Conservation (phyloP, 352 stramenopile species). For the Thalassiosira livingstoniorum region DNA sequence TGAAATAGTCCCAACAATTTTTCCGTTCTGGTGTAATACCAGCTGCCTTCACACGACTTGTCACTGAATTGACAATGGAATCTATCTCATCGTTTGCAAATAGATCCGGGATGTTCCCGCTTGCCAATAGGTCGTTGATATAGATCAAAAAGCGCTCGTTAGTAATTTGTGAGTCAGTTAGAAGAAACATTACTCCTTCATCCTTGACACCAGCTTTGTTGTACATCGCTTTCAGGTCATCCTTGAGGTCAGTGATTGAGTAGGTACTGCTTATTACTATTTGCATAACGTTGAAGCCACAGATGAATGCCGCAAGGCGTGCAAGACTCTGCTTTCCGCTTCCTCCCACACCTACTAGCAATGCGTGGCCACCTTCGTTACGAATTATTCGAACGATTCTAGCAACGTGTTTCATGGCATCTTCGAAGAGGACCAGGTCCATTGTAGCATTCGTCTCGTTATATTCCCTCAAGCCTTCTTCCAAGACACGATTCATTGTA, state of each 20-base stretch:
- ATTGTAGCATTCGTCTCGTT: slow-evolving; percentile 94
- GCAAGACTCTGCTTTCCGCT: slow-evolving; percentile 95
- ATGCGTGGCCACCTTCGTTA: slow-evolving; percentile 94
- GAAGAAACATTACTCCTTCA: slow-evolving; percentile 94
- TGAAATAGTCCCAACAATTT: slow-evolving; percentile 94
- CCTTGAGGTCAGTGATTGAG: slow-evolving; percentile 95
- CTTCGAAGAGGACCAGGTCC: slow-evolving; percentile 97
- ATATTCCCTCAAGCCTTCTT: slow-evolving; percentile 93
- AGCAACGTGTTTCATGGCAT: slow-evolving; percentile 96
- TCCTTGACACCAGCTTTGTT: slow-evolving; percentile 94
- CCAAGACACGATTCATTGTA: slow-evolving; percentile 90
- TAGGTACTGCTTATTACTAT: slow-evolving; percentile 94
- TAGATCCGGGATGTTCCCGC: slow-evolving; percentile 95
- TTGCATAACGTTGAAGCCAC: slow-evolving; percentile 94
- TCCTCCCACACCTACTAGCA: slow-evolving; percentile 96
- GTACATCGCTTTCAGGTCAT: slow-evolving; percentile 96
- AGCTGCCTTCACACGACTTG: slow-evolving; percentile 93
- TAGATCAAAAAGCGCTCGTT: slow-evolving; percentile 98
- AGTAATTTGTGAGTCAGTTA: slow-evolving; percentile 98
- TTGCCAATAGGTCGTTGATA: slow-evolving; percentile 96
- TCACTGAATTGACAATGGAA: slow-evolving; percentile 89
- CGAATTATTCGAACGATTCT: slow-evolving; percentile 95
- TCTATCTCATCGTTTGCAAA: slow-evolving; percentile 97
- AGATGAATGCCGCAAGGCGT: slow-evolving; percentile 94
- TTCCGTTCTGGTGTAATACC: slow-evolving; percentile 92